A percentile compares a stretch with the other conserved stretches of the same genome.
phyloP scores from a whole-genome alignment of 805 yeast species.

The Saturnispora quitensis region DNA sequence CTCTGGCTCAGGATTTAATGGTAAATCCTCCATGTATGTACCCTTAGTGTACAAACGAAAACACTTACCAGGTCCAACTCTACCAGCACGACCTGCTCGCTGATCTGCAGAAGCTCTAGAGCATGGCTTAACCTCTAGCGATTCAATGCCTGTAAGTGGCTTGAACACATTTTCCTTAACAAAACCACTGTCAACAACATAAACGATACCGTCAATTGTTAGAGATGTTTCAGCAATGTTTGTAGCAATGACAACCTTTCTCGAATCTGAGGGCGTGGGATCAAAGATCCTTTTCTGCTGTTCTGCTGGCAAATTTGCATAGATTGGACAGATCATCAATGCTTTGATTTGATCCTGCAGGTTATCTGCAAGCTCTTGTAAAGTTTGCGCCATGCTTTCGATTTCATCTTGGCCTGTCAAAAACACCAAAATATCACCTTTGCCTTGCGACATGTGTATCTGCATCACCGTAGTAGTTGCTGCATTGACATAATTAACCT shows the following conservation, averaged over 20 bases:
- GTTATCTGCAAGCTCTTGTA: conserved; percentile 54
- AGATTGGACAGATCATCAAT: conserved; percentile 74
- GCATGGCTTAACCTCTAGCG: conserved; percentile 76
- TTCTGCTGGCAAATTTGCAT: conserved; percentile 84
- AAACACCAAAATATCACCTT: conserved; percentile 85
- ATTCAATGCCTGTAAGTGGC: conserved; percentile 82
- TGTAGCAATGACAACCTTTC: conserved; percentile 91
- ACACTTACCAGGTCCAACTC: conserved; percentile 96
- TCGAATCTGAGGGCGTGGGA: conserved; percentile 66
- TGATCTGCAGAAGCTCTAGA: conserved; percentile 95
- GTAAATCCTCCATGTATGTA: conserved; percentile 71
- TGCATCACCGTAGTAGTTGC: conserved; percentile 82
- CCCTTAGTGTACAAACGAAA: conserved; percentile 80
- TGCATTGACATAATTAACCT: conserved; percentile 83
- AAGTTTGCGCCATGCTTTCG: conserved; percentile 65
- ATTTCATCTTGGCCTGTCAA: conserved; percentile 96
- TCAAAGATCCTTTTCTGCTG: conserved; percentile 75
- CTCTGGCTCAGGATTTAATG: conserved; percentile 79
- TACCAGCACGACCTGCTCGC: conserved; percentile 96
- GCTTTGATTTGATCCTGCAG: conserved; percentile 48
- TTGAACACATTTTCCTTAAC: conserved; percentile 88
- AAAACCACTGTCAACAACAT: conserved; percentile 91
- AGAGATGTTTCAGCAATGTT: conserved; percentile 96
- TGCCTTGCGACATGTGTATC: conserved; percentile 62
- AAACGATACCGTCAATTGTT: conserved; percentile 92